Conservation (phyloP, 352 stramenopile species). For the Phytophthora uliginosa region DNA sequence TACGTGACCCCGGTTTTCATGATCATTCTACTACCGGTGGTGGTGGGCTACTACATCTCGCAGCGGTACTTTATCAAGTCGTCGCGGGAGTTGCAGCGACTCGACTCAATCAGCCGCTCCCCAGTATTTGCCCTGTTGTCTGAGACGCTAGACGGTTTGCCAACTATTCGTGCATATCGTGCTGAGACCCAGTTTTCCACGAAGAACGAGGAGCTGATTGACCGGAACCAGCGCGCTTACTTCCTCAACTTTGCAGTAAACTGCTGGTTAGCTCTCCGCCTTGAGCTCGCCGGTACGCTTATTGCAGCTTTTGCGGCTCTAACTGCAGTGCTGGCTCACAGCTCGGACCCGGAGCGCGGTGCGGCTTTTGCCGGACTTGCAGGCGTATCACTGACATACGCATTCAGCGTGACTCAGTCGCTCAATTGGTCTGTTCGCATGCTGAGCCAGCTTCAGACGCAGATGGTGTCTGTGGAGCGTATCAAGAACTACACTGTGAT, state of each 20-base stretch:
- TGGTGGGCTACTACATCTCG: slow-evolving; percentile 74
- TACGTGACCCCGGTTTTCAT: slow-evolving; percentile 81
- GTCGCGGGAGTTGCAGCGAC: slow-evolving; percentile 94
- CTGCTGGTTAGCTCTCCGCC: slow-evolving; percentile 80
- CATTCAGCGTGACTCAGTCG: slow-evolving; percentile 85
- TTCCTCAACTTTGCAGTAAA: slow-evolving; percentile 83
- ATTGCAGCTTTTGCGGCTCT: slow-evolving; percentile 69
- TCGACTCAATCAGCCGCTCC: slow-evolving; percentile 95
- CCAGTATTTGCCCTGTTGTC: slow-evolving; percentile 97
- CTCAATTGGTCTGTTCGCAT: slow-evolving; percentile 82
- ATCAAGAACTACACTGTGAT: slow-evolving; percentile 80
- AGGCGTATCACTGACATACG: slow-evolving; percentile 82
- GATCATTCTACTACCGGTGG: slow-evolving; percentile 75
- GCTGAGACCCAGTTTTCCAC: slow-evolving; percentile 61
- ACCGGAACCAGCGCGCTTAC: slow-evolving; percentile 78
- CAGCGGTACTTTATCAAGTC: slow-evolving; percentile 96
- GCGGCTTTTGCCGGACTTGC: slow-evolving; percentile 66
- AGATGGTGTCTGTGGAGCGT: slow-evolving; percentile 84
- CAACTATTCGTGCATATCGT: slow-evolving; percentile 93
- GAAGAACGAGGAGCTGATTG: slow-evolving; percentile 65
- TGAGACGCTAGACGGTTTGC: slow-evolving; percentile 96
- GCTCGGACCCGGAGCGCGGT: slow-evolving; percentile 43
- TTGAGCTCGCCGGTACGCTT: slow-evolving; percentile 78
- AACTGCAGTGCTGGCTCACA: slow-evolving; percentile 64
- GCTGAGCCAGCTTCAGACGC: slow-evolving; percentile 80